These are phyloP conservation scores for Hsuehochloa calcarea DNA, from an alignment of 176 grass and related monocot genomes.

Conservation along the genomic window DNA sequence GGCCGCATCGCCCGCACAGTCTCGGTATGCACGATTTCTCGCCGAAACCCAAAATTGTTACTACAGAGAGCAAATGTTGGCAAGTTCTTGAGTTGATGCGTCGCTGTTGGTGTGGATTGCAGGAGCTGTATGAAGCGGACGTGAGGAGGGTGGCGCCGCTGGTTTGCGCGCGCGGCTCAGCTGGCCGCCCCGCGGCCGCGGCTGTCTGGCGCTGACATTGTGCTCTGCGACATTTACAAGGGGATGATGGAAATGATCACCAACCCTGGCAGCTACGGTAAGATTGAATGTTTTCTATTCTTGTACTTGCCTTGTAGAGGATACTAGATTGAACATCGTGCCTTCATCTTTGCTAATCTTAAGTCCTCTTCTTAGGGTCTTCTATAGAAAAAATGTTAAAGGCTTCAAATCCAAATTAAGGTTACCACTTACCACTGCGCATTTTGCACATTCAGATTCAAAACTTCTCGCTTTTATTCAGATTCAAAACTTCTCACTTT, in stretches of 20 bases:
- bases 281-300: neutral
- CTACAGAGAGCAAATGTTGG: too few relatives aligned
- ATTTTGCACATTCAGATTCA: neutral
- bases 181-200: constrained; percentile 29
- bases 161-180: constrained; percentile 44
- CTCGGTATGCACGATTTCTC: neutral
- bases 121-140: constrained; percentile 61
- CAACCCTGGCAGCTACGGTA: constrained; percentile 44
- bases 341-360: too few relatives aligned
- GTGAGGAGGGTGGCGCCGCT: constrained; percentile 60
- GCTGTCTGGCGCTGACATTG: constrained; percentile 47
- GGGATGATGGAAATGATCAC: constrained; percentile 59
- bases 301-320: too few relatives aligned
- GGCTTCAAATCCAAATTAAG: too few relatives aligned
- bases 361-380: neutral
- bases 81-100: neutral
- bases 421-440: neutral
- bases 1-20: constrained; percentile 46
- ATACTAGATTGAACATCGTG: too few relatives aligned
- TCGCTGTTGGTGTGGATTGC: neutral
- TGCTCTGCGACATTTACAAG: constrained; percentile 67
- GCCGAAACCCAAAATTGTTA: too few relatives aligned
- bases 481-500: neutral
- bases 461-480: neutral
- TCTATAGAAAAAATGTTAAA: too few relatives aligned